Evolutionary conservation across 2,329 filamentous ascomycete species (phyloP).

Genomic region (Hortaea sp.): DNA sequence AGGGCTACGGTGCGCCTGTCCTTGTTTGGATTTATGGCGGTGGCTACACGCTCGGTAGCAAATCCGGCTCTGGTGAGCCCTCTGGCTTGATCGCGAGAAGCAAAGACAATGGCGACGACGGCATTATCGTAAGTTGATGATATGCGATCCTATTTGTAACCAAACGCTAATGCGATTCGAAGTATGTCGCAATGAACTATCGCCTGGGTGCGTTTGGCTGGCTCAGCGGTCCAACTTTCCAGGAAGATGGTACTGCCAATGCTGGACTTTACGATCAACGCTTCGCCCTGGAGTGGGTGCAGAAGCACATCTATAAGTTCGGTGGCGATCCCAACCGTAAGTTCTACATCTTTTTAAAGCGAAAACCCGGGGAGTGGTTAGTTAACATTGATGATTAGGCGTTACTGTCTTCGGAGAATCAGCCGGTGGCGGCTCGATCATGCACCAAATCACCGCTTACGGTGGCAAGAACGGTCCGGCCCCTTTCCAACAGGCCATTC

Average conservation of each 20-base stretch:
- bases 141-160: background rate
- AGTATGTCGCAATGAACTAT: constrained; percentile 39
- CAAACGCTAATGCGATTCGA: background rate
- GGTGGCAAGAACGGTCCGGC: constrained; percentile 34
- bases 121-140: constrained; percentile 28
- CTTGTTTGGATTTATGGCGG: constrained; percentile 40
- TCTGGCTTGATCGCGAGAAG: constrained; percentile 34
- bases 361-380: too few relatives aligned
- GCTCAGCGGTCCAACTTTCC: constrained; percentile 35
- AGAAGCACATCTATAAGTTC: constrained; percentile 37
- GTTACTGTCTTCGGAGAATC: constrained; percentile 38
- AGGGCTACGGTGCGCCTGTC: constrained; percentile 30
- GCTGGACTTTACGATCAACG: constrained; percentile 45
- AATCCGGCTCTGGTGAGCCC: constrained; percentile 26
- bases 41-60: constrained; percentile 33
- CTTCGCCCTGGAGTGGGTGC: constrained; percentile 48
- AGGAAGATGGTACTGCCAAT: constrained; percentile 37
- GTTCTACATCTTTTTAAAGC: background rate
- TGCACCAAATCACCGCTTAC: constrained; percentile 44
- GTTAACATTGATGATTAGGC: background rate
- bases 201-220: constrained; percentile 41
- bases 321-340: constrained; percentile 39
- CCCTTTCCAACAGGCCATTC: constrained; percentile 37
- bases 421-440: constrained; percentile 44
- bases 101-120: constrained; percentile 27